Evolutionary conservation across 306 rosid species (phyloP).

Genomic region (Bauhinia variegata): DNA sequence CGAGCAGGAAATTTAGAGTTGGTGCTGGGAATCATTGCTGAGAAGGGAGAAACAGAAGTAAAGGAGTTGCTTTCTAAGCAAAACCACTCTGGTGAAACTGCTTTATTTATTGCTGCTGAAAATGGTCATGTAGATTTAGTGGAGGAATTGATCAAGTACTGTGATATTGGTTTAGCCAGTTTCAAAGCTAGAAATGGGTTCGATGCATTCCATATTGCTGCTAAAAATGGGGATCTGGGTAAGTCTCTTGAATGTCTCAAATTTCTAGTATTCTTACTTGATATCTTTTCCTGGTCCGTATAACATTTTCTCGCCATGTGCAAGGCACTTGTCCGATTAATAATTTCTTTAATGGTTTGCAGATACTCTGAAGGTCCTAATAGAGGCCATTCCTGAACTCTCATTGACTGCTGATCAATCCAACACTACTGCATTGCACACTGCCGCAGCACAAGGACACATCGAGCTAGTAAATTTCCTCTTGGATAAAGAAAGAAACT

Average conservation of each 20-base stretch:
- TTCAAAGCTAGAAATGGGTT: conserved; percentile 68
- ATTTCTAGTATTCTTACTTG: background rate
- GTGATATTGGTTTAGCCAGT: conserved; percentile 56
- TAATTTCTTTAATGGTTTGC: conserved; percentile 34
- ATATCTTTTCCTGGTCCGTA: background rate
- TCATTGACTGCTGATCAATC: conserved; percentile 74
- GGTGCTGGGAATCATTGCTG: conserved; percentile 53
- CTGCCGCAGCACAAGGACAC: conserved; percentile 85
- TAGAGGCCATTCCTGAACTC: conserved; percentile 67
- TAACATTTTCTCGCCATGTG: conserved; percentile 24
- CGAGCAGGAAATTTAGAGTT: conserved; percentile 61
- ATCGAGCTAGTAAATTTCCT: conserved; percentile 59
- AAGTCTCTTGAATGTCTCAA: conserved; percentile 29
- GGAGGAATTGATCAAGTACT: conserved; percentile 56
- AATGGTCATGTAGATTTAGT: conserved; percentile 57
- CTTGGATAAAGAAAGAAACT: conserved; percentile 49
- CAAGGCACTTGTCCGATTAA: conserved; percentile 32
- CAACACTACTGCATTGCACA: conserved; percentile 80
- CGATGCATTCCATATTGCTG: conserved; percentile 82
- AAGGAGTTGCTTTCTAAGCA: conserved; percentile 58
- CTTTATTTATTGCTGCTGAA: conserved; percentile 68
- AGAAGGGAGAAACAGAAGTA: conserved; percentile 50
- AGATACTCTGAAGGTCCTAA: conserved; percentile 70
- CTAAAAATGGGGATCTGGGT: conserved; percentile 79
- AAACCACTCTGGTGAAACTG: conserved; percentile 68